These are phyloP conservation scores for Ustilago bromivora DNA, from an alignment of 1,284 basidiomycete species.

Conservation along the genomic window DNA sequence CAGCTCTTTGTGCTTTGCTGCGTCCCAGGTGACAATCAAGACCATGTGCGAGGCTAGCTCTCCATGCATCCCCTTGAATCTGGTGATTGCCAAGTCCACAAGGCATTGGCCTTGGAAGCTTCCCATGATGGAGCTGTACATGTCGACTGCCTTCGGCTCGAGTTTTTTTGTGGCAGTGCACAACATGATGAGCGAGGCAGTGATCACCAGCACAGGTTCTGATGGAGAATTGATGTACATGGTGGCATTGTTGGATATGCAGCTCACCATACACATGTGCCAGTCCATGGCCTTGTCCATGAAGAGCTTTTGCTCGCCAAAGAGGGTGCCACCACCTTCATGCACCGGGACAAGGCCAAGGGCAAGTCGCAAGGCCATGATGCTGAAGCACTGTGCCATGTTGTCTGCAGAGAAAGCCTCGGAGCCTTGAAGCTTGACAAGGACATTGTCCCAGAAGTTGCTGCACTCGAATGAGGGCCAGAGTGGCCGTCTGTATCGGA, in stretches of 20 bases:
- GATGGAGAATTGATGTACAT: constrained; percentile 6
- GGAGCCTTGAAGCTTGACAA: constrained; percentile 7
- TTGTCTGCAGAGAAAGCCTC: not conserved
- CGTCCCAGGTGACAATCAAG: constrained; percentile 22
- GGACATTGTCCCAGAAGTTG: constrained; percentile 10
- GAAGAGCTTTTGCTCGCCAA: constrained; percentile 1
- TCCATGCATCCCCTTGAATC: constrained; percentile 14
- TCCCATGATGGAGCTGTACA: constrained; percentile 9
- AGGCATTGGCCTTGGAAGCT: constrained; percentile 4
- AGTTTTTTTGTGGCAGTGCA: not conserved
- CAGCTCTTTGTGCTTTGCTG: constrained; percentile 1
- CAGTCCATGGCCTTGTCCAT: constrained; percentile 1
- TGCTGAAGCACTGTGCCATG: not conserved
- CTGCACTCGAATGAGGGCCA: constrained; percentile 1
- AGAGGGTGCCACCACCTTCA: not conserved
- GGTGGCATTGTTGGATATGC: not conserved
- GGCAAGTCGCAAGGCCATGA: constrained; percentile 14
- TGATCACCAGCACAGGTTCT: constrained; percentile 14
- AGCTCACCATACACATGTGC: constrained; percentile 18
- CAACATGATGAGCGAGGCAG: constrained; percentile 20
- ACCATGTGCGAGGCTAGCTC: constrained; percentile 17
- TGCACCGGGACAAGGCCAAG: constrained; percentile 9
- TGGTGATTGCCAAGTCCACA: not conserved
- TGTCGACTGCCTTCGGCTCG: not conserved
- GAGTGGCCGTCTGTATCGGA: constrained; percentile 13